A percentile compares a stretch with the other conserved stretches of the same genome.
phyloP scores from a whole-genome alignment of 306 rosid species.

The Citrullus amarus region DNA sequence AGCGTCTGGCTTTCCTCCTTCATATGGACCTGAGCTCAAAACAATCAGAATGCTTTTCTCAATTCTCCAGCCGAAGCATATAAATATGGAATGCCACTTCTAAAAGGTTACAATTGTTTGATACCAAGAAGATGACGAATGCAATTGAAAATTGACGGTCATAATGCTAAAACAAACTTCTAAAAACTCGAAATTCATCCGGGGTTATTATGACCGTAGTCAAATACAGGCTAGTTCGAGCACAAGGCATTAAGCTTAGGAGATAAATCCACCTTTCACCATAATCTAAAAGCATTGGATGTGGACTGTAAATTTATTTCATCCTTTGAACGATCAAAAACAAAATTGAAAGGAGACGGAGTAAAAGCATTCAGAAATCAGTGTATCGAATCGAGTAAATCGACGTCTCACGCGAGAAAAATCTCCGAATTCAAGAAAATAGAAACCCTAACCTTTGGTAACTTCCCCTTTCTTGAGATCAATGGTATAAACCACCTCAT shows the following conservation, averaged over 20 bases:
- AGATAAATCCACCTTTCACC: neutral
- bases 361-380: neutral
- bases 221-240: neutral
- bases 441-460: conserved; percentile 44
- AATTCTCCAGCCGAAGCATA: neutral
- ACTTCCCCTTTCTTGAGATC: conserved; percentile 91
- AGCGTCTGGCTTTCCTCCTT: conserved; percentile 93
- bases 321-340: neutral
- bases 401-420: neutral
- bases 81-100: neutral
- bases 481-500: conserved; percentile 59
- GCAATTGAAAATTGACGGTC: neutral
- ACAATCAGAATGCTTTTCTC: neutral
- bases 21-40: conserved; percentile 45
- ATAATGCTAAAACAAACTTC: neutral
- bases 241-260: neutral
- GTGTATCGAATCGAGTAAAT: neutral
- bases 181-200: neutral
- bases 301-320: neutral
- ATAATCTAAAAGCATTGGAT: neutral
- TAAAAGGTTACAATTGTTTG: neutral
- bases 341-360: neutral
- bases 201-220: neutral
- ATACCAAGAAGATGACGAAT: neutral
- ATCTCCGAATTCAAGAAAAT: neutral